These are phyloP conservation scores for Solanum tarijense DNA, from an alignment of 257 asterid species.

Conservation along the genomic window DNA sequence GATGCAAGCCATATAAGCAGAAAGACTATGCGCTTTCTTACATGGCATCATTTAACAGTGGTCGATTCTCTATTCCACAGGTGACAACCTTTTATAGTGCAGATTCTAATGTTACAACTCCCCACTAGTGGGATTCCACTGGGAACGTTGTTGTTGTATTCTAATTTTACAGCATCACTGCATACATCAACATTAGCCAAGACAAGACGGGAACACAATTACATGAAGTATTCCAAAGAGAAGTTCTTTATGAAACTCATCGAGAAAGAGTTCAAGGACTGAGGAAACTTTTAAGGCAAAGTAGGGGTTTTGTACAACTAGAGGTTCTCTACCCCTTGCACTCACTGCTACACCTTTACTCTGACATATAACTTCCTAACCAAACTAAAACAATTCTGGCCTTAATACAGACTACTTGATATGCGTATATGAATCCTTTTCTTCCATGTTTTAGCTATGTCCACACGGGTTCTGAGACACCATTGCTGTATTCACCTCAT, in stretches of 20 bases:
- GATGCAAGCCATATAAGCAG: not conserved
- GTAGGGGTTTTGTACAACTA: not conserved
- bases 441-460: not conserved
- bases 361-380: not conserved
- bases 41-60: not conserved
- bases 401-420: not conserved
- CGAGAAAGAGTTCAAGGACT: not conserved
- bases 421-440: not conserved
- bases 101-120: not conserved
- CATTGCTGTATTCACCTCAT: not conserved
- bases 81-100: not conserved
- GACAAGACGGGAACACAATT: not conserved
- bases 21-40: not conserved
- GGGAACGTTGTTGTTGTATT: not conserved
- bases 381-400: not conserved
- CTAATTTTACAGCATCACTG: not conserved
- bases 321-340: not conserved
- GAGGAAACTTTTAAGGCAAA: not conserved
- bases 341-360: not conserved
- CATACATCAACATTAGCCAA: not conserved
- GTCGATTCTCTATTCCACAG: not conserved
- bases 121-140: not conserved
- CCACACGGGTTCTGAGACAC: not conserved
- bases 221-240: not conserved
- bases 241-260: not conserved